Evolutionary conservation across 163 green algal genomes (phyloP), one percentile per base, ranked within the genome.

Genomic region (Chlorella variabilis): DNA sequence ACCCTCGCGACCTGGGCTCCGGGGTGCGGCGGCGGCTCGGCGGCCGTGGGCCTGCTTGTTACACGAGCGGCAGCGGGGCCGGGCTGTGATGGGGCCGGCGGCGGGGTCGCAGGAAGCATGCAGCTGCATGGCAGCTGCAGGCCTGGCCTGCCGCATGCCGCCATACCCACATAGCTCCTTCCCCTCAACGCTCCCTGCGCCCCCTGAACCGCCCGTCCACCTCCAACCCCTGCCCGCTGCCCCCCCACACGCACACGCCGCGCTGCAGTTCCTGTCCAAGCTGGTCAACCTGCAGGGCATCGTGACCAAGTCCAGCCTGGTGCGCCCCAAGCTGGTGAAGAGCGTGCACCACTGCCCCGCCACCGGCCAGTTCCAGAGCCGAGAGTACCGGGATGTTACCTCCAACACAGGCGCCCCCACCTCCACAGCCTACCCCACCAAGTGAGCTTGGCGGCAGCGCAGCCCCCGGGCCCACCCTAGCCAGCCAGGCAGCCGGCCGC

Each of bases 261-360:
- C 31, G 20, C 39, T 56, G 71, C 65, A 76, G 23, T 91, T 94
- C 67, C 85, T 99, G 48, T 90, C 88, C 86, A 91, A 94, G 85
- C 87, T 99, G 51, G 96, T 99, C 48, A 69, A 83, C 65, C 86
- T 99, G 49, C 93, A 97, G 66, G 97, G 97, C 84, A 99, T 99
- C 77, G 94, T 99, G 18, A 99, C 97, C 36, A 96, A 96, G 79
- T 94, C 87, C 86, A 95, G 92, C 2, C 85, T 98, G 29, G 96
- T 98, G 62, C 89, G 95, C 9, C 96, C 96, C 56, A 99, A 99
- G 90, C 83, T 98, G 66, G 92, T 95, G 31, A 93, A 92, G 74
- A 94, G 80, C 58, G 95, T 97, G 58, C 97, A 99, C 89, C 99
- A 96, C 83, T 98, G 93, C 84, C 84, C 94, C 20, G 87, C 74